Evolutionary conservation across 371 early-diverging fungal species (phyloP).

Genomic region (Funneliformis caledonium): DNA sequence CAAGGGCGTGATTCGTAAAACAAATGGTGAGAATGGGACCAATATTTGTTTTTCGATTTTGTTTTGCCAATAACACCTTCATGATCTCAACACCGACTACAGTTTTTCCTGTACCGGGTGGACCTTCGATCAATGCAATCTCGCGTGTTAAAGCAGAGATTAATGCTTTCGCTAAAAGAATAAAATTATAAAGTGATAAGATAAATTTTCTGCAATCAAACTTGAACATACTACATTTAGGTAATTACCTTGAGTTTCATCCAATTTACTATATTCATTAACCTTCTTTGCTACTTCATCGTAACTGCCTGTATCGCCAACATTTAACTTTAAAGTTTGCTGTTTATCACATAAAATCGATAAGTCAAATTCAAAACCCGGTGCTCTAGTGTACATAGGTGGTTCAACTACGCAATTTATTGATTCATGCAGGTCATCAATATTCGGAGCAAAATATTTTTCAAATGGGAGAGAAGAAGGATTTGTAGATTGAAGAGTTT

Average conservation of each 20-base stretch:
- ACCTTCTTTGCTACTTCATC: not conserved
- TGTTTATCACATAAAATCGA: constrained; percentile 39
- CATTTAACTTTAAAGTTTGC: not conserved
- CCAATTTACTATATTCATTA: not conserved
- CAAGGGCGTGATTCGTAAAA: constrained; percentile 63
- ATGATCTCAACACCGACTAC: constrained; percentile 56
- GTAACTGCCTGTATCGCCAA: not conserved
- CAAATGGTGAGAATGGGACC: constrained; percentile 58
- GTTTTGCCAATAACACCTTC: constrained; percentile 45
- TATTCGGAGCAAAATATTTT: constrained; percentile 46
- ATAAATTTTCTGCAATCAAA: not conserved
- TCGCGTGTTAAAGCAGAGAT: constrained; percentile 49
- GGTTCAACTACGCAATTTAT: not conserved
- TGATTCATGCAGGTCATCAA: constrained; percentile 19
- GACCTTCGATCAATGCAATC: constrained; percentile 52
- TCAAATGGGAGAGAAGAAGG: constrained; percentile 50
- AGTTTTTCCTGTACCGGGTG: constrained; percentile 62
- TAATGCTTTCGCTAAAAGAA: constrained; percentile 42
- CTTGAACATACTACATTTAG: no score
- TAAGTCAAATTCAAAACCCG: constrained; percentile 47
- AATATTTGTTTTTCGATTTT: constrained; percentile 43
- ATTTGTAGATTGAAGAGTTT: constrained; percentile 48
- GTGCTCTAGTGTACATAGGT: constrained; percentile 49
- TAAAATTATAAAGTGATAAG: not conserved
- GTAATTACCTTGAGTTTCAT: constrained; percentile 12